Percentiles rank a stretch among this genome's conserved stretches.
Conservation (phyloP, 352 stramenopile species). For the Pythium vanterpoolii region DNA sequence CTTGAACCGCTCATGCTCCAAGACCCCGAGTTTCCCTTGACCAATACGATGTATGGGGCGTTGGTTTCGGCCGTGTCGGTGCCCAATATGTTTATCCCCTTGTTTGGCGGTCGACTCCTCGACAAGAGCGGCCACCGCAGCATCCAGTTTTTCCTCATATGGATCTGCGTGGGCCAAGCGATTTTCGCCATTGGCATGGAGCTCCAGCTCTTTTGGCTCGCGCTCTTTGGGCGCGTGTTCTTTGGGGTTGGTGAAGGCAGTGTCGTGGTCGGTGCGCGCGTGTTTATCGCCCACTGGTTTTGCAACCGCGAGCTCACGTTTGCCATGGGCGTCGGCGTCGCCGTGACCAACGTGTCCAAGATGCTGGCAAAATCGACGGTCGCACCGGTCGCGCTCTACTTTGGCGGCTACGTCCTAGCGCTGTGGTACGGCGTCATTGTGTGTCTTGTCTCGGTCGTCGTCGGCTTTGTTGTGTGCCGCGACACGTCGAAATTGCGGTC, state of each 20-base stretch:
- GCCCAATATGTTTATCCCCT: constrained; percentile 80
- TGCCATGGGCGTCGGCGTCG: constrained; percentile 86
- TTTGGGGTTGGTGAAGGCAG: constrained; percentile 81
- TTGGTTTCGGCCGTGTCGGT: constrained; percentile 79
- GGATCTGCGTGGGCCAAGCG: constrained; percentile 79
- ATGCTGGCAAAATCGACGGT: constrained; percentile 90
- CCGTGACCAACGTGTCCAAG: constrained; percentile 89
- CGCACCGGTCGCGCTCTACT: constrained; percentile 79
- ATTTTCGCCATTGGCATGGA: constrained; percentile 80
- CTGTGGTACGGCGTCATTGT: constrained; percentile 76
- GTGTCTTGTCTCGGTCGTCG: constrained; percentile 49
- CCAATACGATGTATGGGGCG: constrained; percentile 85
- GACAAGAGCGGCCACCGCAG: constrained; percentile 75
- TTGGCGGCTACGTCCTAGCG: constrained; percentile 82
- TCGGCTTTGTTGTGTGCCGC: constrained; percentile 50
- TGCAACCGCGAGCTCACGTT: constrained; percentile 81
- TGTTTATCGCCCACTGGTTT: constrained; percentile 85
- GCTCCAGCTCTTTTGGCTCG: constrained; percentile 67
- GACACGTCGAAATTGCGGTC: constrained; percentile 62
- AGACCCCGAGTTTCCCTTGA: constrained; percentile 67
- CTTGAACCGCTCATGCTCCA: constrained; percentile 80
- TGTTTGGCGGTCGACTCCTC: constrained; percentile 70
- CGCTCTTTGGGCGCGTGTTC: constrained; percentile 77
- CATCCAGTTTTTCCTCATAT: constrained; percentile 77
- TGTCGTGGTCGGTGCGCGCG: constrained; percentile 74